Base-by-base conservation (phyloP, 495 filamentous ascomycete species). In the Cairneyella variabilis region DNA sequence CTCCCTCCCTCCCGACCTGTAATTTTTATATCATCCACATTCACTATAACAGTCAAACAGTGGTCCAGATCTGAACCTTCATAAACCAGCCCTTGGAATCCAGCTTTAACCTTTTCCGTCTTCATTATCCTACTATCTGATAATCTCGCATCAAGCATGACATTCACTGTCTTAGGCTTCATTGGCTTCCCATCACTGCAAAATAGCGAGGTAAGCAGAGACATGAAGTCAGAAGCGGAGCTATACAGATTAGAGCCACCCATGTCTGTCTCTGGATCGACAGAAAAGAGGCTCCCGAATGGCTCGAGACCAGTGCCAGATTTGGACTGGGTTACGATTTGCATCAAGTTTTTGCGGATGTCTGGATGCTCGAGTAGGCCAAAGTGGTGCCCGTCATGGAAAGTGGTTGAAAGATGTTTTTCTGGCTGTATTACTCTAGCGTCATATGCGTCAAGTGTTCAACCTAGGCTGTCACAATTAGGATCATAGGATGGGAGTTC, bases 401-500 rank as follows among this genome's bases (percentile, higher is more conserved):
- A 0, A 84, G 69, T 0, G 83, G 80, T 39, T 69, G 51, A 54
- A 82, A 82, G 48, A 84, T 76, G 59, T 80, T 59, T 48, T 68
- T 59, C 42, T 80, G 66, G 39, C 83, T 68, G 60, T 82, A 85
- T n/a, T 75, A 71, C 32, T 80, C 75, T n/a, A 85, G 71, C 4
- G 69, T 65, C 23, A 71, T 41, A 3, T 71, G 65, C 2, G 74
- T 73, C 12, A 74, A 56, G 83, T 74, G 48, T 81, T 54, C 5
- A 11, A 45, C 14, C 3, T 70, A 5, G 26, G n/a, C n/a, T 34
- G 7, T 18, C 5, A 22, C 36, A 21, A 28, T 25, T 25, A 45
- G 16, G 18, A 18, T 45, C 2, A 14, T 2, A 26, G 27, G 6
- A 11, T 9, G 17, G 36, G 39, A 16, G 39, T n/a, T n/a, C 8